These are phyloP conservation scores for Scalesia atractyloides DNA, from an alignment of 129 eudicot genomes.

Conservation along the genomic window DNA sequence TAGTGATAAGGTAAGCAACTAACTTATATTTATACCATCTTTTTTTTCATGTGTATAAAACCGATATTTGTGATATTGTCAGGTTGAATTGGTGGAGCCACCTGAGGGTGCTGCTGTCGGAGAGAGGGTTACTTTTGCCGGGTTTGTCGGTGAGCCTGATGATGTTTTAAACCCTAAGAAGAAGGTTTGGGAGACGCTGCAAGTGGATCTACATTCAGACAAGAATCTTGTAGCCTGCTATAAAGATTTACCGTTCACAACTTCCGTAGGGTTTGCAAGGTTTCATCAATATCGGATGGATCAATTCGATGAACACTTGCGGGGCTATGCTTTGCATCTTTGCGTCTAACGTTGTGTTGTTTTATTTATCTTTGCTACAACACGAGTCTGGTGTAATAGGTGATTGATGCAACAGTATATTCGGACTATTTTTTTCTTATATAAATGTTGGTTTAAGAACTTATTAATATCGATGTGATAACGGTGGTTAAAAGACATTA, in stretches of 20 bases:
- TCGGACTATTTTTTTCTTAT: slow-evolving; percentile 6
- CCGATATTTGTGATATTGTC: slow-evolving; percentile 17
- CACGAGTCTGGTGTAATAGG: slow-evolving; percentile 4
- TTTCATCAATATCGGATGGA: slow-evolving; percentile 62
- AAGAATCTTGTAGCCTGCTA: slow-evolving; percentile 70
- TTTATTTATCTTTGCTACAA: not conserved
- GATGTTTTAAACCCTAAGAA: slow-evolving; percentile 90
- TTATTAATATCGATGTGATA: not conserved
- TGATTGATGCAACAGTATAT: slow-evolving; percentile 7
- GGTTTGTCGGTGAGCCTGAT: slow-evolving; percentile 74
- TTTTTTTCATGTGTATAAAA: not conserved
- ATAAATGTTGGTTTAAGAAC: not conserved
- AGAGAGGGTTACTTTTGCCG: slow-evolving; percentile 65
- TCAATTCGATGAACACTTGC: slow-evolving; percentile 41
- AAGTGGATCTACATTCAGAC: slow-evolving; percentile 66
- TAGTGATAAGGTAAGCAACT: slow-evolving; percentile 62
- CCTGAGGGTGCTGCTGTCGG: slow-evolving; percentile 70
- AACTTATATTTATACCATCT: not conserved
- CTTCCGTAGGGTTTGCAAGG: slow-evolving; percentile 93
- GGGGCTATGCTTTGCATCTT: not conserved
- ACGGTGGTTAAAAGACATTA: too few species aligned
- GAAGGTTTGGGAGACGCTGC: slow-evolving; percentile 91
- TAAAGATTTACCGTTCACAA: slow-evolving; percentile 78
- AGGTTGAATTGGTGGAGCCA: slow-evolving; percentile 97
- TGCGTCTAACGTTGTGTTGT: not conserved